These are phyloP conservation scores for Coffea eugenioides DNA, from an alignment of 257 asterid species.

Conservation along the genomic window DNA sequence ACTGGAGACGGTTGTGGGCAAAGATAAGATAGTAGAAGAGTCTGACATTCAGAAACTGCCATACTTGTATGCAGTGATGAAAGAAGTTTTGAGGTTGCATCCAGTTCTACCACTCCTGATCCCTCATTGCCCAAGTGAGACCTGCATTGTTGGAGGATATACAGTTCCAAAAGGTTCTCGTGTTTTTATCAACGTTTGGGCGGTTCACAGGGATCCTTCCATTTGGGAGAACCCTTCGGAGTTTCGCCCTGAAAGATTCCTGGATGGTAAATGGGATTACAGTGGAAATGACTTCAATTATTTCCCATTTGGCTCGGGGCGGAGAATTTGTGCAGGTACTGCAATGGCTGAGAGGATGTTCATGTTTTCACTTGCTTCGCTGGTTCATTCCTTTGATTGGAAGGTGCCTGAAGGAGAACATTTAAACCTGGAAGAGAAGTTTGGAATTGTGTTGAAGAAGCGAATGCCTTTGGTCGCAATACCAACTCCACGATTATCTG, in stretches of 20 bases:
- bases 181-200: conserved; percentile 68
- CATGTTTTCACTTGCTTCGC: conserved; percentile 54
- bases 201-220: conserved; percentile 56
- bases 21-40: conserved; percentile 44
- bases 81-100: conserved; percentile 57
- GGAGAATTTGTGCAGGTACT: conserved; percentile 65
- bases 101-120: conserved; percentile 66
- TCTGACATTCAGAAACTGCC: conserved; percentile 48
- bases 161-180: conserved; percentile 50
- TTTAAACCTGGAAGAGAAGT: conserved; percentile 50
- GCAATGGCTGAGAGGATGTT: conserved; percentile 68
- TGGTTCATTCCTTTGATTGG: conserved; percentile 65
- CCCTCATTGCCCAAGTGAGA: conserved; percentile 64
- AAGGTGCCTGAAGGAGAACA: conserved; percentile 33
- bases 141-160: conserved; percentile 46
- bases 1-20: conserved; percentile 46
- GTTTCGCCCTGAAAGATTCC: conserved; percentile 54
- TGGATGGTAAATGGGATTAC: conserved; percentile 39
- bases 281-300: conserved; percentile 56
- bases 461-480: conserved; percentile 49
- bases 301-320: conserved; percentile 68
- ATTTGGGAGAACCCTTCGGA: conserved; percentile 47
- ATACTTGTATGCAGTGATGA: conserved; percentile 51
- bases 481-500: conserved; percentile 50
- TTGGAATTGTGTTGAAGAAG: conserved; percentile 65